These are phyloP conservation scores for Hippophae rhamnoides DNA, from an alignment of 306 rosid species.

Conservation along the genomic window DNA sequence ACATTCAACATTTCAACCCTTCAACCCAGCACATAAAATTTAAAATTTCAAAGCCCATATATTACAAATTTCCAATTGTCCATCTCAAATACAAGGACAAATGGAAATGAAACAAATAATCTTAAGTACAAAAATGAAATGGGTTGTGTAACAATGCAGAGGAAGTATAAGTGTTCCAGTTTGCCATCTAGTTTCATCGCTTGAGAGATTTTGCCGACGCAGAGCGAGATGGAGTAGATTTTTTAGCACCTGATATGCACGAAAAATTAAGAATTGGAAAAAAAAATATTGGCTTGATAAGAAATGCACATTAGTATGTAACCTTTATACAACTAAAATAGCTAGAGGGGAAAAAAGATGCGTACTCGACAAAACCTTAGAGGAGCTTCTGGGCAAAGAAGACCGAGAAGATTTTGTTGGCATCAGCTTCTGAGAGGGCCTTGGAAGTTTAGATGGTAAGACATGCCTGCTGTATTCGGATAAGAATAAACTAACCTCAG, in stretches of 20 bases:
- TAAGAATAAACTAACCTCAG: constrained; percentile 12
- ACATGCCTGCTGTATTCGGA: constrained; percentile 33
- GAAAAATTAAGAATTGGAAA: constrained; percentile 7
- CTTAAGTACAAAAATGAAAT: too few relatives aligned
- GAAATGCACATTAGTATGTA: constrained; percentile 3
- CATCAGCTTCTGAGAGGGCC: constrained; percentile 42
- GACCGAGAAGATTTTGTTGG: constrained; percentile 44
- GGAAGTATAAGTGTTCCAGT: background rate
- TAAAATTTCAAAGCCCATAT: too few relatives aligned
- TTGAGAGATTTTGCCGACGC: constrained; percentile 42
- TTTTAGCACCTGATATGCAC: constrained; percentile 44
- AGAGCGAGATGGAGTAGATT: constrained; percentile 45
- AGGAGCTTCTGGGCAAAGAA: constrained; percentile 56
- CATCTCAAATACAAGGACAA: too few relatives aligned
- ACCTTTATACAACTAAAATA: background rate
- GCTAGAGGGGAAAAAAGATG: constrained; percentile 3
- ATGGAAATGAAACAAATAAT: too few relatives aligned
- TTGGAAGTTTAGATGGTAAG: constrained; percentile 49
- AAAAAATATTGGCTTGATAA: too few relatives aligned
- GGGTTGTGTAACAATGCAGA: too few relatives aligned
- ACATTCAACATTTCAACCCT: too few relatives aligned
- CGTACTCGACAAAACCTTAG: constrained; percentile 58
- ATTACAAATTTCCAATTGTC: too few relatives aligned
- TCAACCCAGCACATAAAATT: too few relatives aligned
- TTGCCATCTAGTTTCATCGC: constrained; percentile 53